Conservation (phyloP, 2,329 filamentous ascomycete species). For the Colletotrichum sp. region DNA sequence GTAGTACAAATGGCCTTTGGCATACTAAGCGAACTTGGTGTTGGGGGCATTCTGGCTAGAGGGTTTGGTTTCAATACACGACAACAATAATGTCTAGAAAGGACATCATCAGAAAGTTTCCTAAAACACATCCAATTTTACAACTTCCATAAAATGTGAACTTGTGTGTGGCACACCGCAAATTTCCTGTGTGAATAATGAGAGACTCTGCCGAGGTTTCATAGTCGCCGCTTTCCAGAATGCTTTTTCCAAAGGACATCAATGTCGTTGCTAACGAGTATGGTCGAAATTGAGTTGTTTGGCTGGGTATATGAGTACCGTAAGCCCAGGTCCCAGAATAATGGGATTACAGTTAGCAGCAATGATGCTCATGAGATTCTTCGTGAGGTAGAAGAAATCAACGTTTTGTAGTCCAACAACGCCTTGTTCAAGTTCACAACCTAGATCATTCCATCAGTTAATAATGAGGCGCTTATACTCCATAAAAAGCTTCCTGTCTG, state of each 20-base stretch:
- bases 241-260: background rate
- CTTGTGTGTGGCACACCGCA: fast-evolving
- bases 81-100: background rate
- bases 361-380: background rate
- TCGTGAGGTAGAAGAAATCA: fast-evolving
- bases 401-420: background rate
- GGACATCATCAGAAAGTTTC: background rate
- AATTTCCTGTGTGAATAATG: background rate
- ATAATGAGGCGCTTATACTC: background rate
- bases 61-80: background rate
- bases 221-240: background rate
- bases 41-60: background rate
- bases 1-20: background rate
- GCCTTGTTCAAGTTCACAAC: background rate
- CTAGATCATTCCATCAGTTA: background rate
- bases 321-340: background rate
- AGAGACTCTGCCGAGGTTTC: background rate
- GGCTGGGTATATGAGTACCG: fast-evolving
- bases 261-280: background rate
- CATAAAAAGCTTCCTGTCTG: background rate
- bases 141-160: background rate
- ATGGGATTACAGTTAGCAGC: background rate
- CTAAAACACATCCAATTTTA: background rate
- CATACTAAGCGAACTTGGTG: background rate
- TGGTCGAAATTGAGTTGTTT: background rate